phyloP scores from a whole-genome alignment of 2,329 filamentous ascomycete species.

The Cladosporium sp. region DNA sequence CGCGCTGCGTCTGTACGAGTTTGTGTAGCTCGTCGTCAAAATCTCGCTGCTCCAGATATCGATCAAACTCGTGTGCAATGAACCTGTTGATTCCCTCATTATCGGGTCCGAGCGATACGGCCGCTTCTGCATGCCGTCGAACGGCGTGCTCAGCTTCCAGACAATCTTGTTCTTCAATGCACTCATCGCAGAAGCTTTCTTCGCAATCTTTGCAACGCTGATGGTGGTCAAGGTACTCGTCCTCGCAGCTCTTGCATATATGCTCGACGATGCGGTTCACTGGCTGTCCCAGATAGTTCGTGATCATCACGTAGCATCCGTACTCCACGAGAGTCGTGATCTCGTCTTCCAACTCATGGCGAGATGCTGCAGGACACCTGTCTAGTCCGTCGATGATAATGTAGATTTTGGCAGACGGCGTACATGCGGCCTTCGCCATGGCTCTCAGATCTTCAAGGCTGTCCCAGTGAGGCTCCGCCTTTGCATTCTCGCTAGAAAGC shows the following conservation, averaged over 20 bases:
- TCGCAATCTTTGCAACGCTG: neutral
- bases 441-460: neutral
- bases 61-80: neutral
- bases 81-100: neutral
- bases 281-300: neutral
- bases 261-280: neutral
- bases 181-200: neutral
- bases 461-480: neutral
- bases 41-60: neutral
- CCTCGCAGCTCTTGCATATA: neutral
- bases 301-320: neutral
- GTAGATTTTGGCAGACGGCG: neutral
- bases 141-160: neutral
- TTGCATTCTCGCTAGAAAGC: neutral
- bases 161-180: neutral
- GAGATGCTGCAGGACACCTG: neutral
- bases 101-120: neutral
- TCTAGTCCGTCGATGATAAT: neutral
- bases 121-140: neutral
- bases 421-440: neutral
- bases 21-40: constrained; percentile 1
- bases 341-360: neutral
- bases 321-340: neutral
- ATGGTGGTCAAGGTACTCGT: neutral
- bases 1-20: neutral